phyloP scores from a whole-genome alignment of 805 yeast genomes.

The Suhomyces xylopsoci region DNA sequence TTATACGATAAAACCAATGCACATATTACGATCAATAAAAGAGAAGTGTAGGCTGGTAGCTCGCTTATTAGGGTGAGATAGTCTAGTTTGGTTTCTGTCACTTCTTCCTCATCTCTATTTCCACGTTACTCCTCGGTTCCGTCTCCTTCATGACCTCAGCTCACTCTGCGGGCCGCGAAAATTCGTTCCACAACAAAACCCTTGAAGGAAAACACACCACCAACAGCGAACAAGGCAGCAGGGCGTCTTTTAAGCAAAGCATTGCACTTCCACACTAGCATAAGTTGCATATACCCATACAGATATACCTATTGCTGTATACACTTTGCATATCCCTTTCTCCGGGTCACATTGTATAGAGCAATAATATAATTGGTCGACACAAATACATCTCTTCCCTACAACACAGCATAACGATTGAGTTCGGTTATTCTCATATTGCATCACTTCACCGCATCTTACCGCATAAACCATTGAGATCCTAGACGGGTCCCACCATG shows the following conservation, averaged over 20 bases:
- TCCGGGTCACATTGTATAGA: neutral
- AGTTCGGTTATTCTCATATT: neutral
- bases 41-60: too few relatives aligned
- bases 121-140: neutral
- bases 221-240: neutral
- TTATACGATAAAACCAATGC: too few relatives aligned
- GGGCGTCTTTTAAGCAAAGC: neutral
- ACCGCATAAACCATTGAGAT: neutral
- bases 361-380: neutral
- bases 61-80: too few relatives aligned
- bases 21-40: neutral
- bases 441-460: neutral
- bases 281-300: neutral
- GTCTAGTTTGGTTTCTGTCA: too few relatives aligned
- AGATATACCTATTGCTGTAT: neutral
- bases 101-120: neutral
- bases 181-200: neutral
- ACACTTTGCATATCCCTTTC: neutral
- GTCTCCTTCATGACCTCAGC: neutral
- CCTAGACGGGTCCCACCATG: conserved; percentile 4
- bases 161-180: neutral
- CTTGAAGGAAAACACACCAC: neutral
- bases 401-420: neutral
- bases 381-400: neutral
- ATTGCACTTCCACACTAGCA: neutral